Evolutionary conservation across 306 rosid species (phyloP), one percentile per base, ranked within the genome.

Genomic region (Benincasa hispida): DNA sequence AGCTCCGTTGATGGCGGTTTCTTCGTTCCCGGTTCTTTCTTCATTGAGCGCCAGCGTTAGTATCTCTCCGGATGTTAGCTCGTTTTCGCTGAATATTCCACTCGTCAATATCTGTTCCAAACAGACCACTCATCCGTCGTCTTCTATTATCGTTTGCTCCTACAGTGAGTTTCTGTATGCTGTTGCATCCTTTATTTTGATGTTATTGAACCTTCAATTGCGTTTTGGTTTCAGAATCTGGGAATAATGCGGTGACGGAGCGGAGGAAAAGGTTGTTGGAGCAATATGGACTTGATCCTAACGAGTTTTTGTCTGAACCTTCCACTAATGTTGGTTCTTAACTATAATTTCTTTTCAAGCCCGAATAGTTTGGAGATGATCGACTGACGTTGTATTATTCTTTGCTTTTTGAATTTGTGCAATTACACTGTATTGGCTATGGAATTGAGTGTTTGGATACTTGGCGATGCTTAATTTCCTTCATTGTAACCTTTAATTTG

Each of bases 261-360:
- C 86, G 87, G 62, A 89, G 86, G 86, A 87, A 77, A 77, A 34
- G 85, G 79, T 85, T 95, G 78, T 85, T 89, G 83, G 97, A 95
- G 85, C 81, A 72, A 48, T 92, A 92, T 76, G 98, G 98, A 75
- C 87, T 90, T 61, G 88, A 95, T 81, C 95, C 99, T 47, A 91
- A 89, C 53, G 96, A 83, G 51, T 72, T 78, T 84, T 85, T 91
- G 65, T 83, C 96, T 59, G 91, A 86, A 76, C 79, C 93, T 24
- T 76, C 95, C 63, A 39, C 85, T 3, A 89, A 92, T 93, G 97
- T 89, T 75, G 4, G 55, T 12, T 59, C 58, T 82, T 30, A 53
- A 37, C 8, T 56, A 35, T 19, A 18, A 28, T 54, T 48, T 17
- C 6, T 30, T 51, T n/a, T 35, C 50, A 14, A 69, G 24, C 34